Conservation (phyloP, 345 rosid genomes). For the Moricandia arvensis region DNA sequence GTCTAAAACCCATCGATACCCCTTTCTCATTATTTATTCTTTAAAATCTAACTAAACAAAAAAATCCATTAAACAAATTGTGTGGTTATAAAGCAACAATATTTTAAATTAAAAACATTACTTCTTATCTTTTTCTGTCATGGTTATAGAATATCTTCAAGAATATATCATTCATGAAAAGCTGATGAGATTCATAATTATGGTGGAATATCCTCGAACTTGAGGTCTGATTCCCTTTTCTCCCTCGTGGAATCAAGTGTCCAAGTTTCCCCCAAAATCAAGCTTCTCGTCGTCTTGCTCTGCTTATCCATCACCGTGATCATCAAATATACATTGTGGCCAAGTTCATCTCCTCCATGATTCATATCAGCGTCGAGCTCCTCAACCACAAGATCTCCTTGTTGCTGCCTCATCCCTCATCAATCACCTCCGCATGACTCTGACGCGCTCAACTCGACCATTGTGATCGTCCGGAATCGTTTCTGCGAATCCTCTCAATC, state of each 20-base stretch:
- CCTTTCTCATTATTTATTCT: too few species aligned
- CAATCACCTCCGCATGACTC: not conserved
- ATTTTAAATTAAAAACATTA: too few species aligned
- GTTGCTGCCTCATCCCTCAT: not conserved
- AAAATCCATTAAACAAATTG: too few species aligned
- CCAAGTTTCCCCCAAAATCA: not conserved
- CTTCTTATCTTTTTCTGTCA: too few species aligned
- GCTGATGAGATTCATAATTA: not conserved
- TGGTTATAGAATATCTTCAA: too few species aligned
- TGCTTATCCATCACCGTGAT: not conserved
- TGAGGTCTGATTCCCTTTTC: not conserved
- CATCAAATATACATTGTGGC: too few species aligned
- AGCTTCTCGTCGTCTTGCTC: not conserved
- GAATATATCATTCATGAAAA: not conserved
- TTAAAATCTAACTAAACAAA: too few species aligned
- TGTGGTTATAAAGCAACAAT: too few species aligned
- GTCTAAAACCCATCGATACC: too few species aligned
- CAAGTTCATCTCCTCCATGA: not conserved
- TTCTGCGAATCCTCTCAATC: not conserved
- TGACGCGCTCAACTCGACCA: not conserved
- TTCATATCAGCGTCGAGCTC: not conserved
- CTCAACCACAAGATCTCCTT: not conserved
- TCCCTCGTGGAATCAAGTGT: not conserved
- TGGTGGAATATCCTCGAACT: not conserved
- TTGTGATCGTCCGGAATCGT: not conserved